phyloP scores from a whole-genome alignment of 1,139 yeast genomes.

The Debaryomyces sp. region DNA sequence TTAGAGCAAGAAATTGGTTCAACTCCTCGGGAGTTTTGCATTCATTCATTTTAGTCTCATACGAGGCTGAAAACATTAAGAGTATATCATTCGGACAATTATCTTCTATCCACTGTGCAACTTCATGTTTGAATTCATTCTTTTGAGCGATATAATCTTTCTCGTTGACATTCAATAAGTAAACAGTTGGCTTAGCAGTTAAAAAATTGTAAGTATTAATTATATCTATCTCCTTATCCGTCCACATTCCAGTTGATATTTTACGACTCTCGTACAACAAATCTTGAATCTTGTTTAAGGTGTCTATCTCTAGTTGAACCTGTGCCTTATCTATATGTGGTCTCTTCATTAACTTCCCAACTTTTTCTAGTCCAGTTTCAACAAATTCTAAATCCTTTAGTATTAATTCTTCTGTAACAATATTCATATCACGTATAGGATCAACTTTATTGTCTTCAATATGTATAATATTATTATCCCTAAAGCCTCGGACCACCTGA shows the following conservation, averaged over 20 bases:
- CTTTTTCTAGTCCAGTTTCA: slow-evolving; percentile 55
- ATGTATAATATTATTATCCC: slow-evolving; percentile 70
- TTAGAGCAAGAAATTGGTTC: slow-evolving; percentile 15
- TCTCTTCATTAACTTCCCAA: slow-evolving; percentile 44
- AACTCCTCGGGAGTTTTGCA: slow-evolving; percentile 23
- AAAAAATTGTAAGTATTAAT: slow-evolving; percentile 62
- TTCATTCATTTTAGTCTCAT: slow-evolving; percentile 49
- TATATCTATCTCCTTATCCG: slow-evolving; percentile 56
- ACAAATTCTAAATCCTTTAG: slow-evolving; percentile 70
- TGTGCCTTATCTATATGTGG: slow-evolving; percentile 32
- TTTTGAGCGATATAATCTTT: slow-evolving; percentile 49
- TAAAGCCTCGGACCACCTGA: slow-evolving; percentile 70
- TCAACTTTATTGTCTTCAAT: slow-evolving; percentile 63
- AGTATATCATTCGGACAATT: slow-evolving; percentile 59
- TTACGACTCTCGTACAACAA: slow-evolving; percentile 62
- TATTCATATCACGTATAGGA: slow-evolving; percentile 67
- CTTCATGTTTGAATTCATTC: slow-evolving; percentile 48
- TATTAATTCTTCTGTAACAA: slow-evolving; percentile 73
- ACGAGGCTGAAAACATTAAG: slow-evolving; percentile 60
- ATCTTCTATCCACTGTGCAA: slow-evolving; percentile 54
- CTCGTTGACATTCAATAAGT: slow-evolving; percentile 59
- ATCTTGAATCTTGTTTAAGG: slow-evolving; percentile 53
- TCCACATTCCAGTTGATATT: slow-evolving; percentile 52
- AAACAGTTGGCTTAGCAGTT: slow-evolving; percentile 72
- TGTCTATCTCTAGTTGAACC: slow-evolving; percentile 44